These are phyloP conservation scores for Stephania japonica DNA, from an alignment of 164 flowering plant genomes.

Conservation along the genomic window DNA sequence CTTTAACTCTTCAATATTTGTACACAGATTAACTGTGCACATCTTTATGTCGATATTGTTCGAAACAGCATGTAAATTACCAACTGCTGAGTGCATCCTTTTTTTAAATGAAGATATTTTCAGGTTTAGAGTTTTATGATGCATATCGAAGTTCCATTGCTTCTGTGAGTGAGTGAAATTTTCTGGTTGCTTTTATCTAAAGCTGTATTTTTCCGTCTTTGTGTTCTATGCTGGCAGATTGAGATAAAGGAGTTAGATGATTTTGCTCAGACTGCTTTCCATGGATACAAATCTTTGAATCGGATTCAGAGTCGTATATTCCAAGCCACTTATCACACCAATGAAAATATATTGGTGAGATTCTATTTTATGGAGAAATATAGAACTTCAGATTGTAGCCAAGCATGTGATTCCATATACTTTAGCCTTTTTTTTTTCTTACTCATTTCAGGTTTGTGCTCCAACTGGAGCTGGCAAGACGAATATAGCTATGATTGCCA, in stretches of 20 bases:
- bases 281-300: slow-evolving; percentile 80
- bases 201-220: slow-evolving; percentile 5
- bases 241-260: slow-evolving; percentile 92
- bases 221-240: slow-evolving; percentile 41
- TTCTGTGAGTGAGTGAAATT: neutral
- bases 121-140: too few species aligned
- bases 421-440: neutral
- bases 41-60: too few species aligned
- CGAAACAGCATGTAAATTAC: too few species aligned
- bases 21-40: too few species aligned
- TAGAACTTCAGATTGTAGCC: neutral
- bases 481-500: slow-evolving; percentile 92
- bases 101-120: too few species aligned
- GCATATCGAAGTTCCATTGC: too few species aligned
- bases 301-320: slow-evolving; percentile 94
- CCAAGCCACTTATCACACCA: slow-evolving; percentile 74
- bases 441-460: slow-evolving; percentile 82
- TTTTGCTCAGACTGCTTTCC: slow-evolving; percentile 97
- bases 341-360: slow-evolving; percentile 89
- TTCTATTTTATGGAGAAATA: slow-evolving; percentile 6
- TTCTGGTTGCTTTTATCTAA: slow-evolving; percentile 5
- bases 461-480: slow-evolving; percentile 99
- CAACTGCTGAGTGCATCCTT: too few species aligned
- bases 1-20: too few species aligned
- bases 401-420: neutral